phyloP scores from a whole-genome alignment of 192 early-diverging fungal species.

The Dissophora globulifera region DNA sequence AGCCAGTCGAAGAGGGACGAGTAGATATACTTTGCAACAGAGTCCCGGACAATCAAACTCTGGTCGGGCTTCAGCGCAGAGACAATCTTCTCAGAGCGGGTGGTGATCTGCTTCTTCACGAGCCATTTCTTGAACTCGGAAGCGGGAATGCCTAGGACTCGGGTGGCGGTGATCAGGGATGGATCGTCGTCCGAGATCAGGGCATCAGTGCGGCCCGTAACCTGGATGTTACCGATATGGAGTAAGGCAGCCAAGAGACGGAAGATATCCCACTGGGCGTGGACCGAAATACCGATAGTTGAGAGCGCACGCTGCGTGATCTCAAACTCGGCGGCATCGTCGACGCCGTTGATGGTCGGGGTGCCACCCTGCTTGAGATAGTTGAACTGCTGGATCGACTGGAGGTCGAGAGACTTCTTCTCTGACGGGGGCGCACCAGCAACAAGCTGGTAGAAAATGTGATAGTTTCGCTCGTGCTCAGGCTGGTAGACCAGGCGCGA shows the following conservation, averaged over 20 bases:
- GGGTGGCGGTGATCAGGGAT: conserved; percentile 73
- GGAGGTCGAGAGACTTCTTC: conserved; percentile 80
- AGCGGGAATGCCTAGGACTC: conserved; percentile 81
- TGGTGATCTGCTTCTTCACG: conserved; percentile 91
- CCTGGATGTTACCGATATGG: conserved; percentile 95
- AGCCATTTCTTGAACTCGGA: conserved; percentile 94
- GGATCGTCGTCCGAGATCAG: conserved; percentile 82
- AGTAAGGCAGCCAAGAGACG: conserved; percentile 89
- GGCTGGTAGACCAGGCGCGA: conserved; percentile 97
- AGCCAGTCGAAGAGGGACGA: conserved; percentile 97
- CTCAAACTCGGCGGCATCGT: conserved; percentile 94
- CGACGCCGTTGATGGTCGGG: conserved; percentile 83
- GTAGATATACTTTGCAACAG: conserved; percentile 97
- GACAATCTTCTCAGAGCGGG: conserved; percentile 92
- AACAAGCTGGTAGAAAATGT: conserved; percentile 99
- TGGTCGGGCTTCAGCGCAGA: conserved; percentile 78
- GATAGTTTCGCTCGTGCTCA: conserved; percentile 94
- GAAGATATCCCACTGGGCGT: conserved; percentile 92
- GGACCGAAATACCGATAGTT: conserved; percentile 84
- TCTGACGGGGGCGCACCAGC: conserved; percentile 88
- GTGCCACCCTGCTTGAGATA: conserved; percentile 91
- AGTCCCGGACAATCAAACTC: conserved; percentile 85
- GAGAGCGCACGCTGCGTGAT: conserved; percentile 88
- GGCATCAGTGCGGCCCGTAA: conserved; percentile 77
- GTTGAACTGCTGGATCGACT: conserved; percentile 79